These are phyloP conservation scores for Talaromyces marneffei DNA, from an alignment of 2,329 filamentous ascomycete species.

Conservation along the genomic window DNA sequence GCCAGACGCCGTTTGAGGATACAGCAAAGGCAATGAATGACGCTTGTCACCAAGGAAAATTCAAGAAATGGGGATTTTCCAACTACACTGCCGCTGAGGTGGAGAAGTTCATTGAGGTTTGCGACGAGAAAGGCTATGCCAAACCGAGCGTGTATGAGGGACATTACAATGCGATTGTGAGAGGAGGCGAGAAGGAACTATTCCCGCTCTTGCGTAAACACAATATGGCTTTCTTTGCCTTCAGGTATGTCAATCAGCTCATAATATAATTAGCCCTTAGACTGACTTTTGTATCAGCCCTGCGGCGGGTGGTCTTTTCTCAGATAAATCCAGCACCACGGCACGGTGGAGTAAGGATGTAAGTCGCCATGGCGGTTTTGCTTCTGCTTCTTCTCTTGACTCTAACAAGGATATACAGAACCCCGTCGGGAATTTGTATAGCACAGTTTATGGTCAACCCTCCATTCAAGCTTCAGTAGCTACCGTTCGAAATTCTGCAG, in stretches of 20 bases:
- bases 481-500: background rate
- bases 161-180: conserved; percentile 4
- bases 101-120: background rate
- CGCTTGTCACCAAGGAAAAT: background rate
- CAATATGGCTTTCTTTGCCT: conserved; percentile 3
- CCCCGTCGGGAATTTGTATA: background rate
- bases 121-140: background rate
- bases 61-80: background rate
- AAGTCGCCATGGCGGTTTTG: background rate
- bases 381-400: background rate
- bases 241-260: background rate
- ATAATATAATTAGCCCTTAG: background rate
- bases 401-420: background rate
- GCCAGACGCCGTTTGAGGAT: background rate
- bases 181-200: background rate
- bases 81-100: background rate
- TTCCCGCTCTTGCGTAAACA: background rate
- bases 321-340: background rate
- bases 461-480: background rate
- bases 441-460: background rate
- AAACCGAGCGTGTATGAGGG: conserved; percentile 6
- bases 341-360: conserved; percentile 3
- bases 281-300: background rate
- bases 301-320: conserved; percentile 3
- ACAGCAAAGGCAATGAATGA: background rate